These are phyloP conservation scores for Parastagonospora nodorum DNA, from an alignment of 2,329 filamentous ascomycete species.

Conservation along the genomic window DNA sequence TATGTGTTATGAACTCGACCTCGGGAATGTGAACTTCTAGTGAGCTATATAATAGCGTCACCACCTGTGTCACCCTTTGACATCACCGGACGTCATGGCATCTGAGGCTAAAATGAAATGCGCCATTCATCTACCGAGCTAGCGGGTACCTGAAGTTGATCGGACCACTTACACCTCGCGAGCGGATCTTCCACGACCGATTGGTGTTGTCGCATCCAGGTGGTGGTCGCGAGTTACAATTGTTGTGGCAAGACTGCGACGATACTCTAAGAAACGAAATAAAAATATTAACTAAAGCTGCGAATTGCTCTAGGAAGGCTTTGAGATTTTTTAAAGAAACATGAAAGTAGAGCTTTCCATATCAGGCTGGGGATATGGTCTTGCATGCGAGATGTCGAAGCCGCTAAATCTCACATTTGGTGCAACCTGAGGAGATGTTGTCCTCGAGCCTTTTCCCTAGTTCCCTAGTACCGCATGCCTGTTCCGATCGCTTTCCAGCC, in stretches of 20 bases:
- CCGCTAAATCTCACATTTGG: no score
- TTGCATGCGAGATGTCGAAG: no score
- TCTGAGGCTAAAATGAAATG: not conserved
- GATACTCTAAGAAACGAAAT: no score
- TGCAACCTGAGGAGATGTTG: no score
- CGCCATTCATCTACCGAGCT: not conserved
- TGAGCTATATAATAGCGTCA: conserved; percentile 11
- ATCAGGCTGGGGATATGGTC: no score
- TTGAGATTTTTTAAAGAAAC: no score
- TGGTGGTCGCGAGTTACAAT: not conserved
- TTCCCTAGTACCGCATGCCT: no score
- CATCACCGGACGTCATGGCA: conserved; percentile 19
- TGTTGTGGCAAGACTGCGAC: not conserved
- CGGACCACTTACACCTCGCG: not conserved
- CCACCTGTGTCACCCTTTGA: conserved; percentile 20
- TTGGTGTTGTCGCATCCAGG: not conserved
- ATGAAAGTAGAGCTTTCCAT: no score
- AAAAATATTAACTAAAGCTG: no score
- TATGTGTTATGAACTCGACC: not conserved
- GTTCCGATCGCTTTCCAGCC: no score
- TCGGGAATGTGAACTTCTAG: not conserved
- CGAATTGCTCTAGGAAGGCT: no score
- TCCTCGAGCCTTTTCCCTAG: no score
- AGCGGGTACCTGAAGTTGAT: not conserved
- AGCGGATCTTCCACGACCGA: not conserved